A percentile compares a stretch with the other conserved stretches of the same genome.
Evolutionary conservation across 1,139 yeast species (phyloP).

Genomic region (Kodamaea ohmeri): DNA sequence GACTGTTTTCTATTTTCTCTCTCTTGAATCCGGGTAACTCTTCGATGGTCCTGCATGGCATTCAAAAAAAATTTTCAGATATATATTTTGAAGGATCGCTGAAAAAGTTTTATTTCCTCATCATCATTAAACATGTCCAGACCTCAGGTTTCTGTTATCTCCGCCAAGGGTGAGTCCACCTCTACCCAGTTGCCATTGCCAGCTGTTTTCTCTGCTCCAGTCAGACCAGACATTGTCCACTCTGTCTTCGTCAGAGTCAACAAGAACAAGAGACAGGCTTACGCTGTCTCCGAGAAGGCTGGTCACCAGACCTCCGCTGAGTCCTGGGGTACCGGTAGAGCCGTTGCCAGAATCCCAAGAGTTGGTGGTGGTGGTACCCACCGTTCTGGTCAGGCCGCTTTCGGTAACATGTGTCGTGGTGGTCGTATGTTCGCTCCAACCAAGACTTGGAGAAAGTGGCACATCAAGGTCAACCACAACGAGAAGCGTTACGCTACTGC

Average conservation of each 20-base stretch:
- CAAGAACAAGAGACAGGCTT: constrained; percentile 99
- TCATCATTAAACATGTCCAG: constrained; percentile 46
- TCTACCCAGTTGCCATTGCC: constrained; percentile 88
- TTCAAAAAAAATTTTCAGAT: constrained; percentile 8
- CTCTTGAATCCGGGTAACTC: constrained; percentile 8
- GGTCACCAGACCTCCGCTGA: constrained; percentile 99
- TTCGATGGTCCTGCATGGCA: constrained; percentile 1
- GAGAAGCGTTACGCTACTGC: constrained; percentile 99
- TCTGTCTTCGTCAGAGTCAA: constrained; percentile 96
- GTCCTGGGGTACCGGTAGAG: constrained; percentile 99
- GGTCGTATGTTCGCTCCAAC: constrained; percentile 99
- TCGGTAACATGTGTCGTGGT: constrained; percentile 99
- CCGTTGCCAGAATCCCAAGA: constrained; percentile 99
- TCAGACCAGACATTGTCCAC: constrained; percentile 99
- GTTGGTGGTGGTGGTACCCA: constrained; percentile 99
- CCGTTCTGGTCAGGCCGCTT: constrained; percentile 99
- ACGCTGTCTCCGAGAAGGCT: constrained; percentile 98
- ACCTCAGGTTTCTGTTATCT: constrained; percentile 96
- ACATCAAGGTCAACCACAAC: constrained; percentile 99
- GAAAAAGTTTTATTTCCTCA: constrained; percentile 14
- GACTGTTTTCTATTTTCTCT: not conserved
- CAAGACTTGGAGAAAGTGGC: constrained; percentile 99
- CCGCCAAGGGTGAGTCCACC: constrained; percentile 85
- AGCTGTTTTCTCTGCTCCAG: constrained; percentile 99
- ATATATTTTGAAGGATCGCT: constrained; percentile 4